Conservation (phyloP, 257 asterid genomes). For the Salvia rosmarinus region DNA sequence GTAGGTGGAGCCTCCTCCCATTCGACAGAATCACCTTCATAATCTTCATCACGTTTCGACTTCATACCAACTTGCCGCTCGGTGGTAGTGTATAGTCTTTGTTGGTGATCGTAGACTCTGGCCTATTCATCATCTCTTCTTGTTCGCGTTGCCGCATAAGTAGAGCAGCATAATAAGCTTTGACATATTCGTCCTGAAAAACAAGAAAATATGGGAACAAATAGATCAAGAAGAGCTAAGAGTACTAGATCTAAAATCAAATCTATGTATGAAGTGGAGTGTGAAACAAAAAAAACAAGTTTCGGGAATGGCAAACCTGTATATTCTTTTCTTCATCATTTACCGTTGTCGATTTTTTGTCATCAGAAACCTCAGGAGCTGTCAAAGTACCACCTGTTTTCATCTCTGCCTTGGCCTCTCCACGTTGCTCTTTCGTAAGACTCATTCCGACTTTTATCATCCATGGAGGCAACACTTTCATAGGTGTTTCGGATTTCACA, state of each 20-base stretch:
- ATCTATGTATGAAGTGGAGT: not conserved
- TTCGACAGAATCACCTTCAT: constrained; percentile 61
- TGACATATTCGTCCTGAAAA: constrained; percentile 70
- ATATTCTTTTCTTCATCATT: constrained; percentile 58
- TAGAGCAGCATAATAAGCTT: constrained; percentile 88
- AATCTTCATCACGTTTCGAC: constrained; percentile 69
- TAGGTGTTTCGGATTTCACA: constrained; percentile 55
- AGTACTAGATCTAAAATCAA: not conserved
- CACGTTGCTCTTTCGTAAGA: constrained; percentile 86
- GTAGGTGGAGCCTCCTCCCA: constrained; percentile 77
- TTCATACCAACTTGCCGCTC: constrained; percentile 87
- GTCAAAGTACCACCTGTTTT: constrained; percentile 49
- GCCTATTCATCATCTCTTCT: constrained; percentile 52
- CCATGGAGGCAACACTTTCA: constrained; percentile 94
- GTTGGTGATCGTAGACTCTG: constrained; percentile 38
- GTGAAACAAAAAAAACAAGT: not conserved
- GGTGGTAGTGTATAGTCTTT: constrained; percentile 36
- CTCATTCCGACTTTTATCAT: constrained; percentile 90
- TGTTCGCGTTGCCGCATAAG: constrained; percentile 68
- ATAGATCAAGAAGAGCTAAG: not conserved
- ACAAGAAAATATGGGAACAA: constrained; percentile 8
- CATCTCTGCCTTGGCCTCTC: constrained; percentile 50
- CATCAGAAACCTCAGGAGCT: constrained; percentile 57
- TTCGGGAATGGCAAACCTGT: constrained; percentile 50
- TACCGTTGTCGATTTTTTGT: constrained; percentile 59